Evolutionary conservation across 192 early-diverging fungal genomes (phyloP).

Genomic region (Coemansia sp.): DNA sequence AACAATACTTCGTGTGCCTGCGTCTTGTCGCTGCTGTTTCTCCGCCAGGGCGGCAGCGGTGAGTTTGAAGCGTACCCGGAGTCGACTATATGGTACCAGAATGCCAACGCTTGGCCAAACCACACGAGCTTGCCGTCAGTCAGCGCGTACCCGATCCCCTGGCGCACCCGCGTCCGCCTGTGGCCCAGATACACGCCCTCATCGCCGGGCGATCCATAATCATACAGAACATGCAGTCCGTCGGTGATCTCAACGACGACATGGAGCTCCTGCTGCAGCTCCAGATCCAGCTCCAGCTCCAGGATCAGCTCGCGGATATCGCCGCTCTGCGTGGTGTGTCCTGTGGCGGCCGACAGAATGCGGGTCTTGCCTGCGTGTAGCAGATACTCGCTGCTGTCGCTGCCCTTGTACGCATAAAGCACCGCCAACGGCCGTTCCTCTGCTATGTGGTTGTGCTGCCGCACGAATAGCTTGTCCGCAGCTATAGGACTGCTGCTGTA

Average conservation of each 20-base stretch:
- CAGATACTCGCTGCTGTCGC: not conserved
- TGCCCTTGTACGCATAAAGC: not conserved
- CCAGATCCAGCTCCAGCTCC: not conserved
- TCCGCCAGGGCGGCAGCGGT: constrained; percentile 43
- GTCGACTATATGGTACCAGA: constrained; percentile 37
- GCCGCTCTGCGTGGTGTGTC: not conserved
- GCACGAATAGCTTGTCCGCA: constrained; percentile 1
- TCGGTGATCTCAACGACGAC: constrained; percentile 26
- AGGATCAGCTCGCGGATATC: not conserved
- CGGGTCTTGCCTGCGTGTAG: not conserved
- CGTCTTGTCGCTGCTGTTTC: not conserved
- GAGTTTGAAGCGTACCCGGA: constrained; percentile 12
- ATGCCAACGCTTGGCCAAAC: constrained; percentile 15
- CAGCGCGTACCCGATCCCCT: constrained; percentile 22
- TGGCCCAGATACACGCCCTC: constrained; percentile 26
- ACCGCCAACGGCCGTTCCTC: not conserved
- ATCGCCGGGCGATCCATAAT: not conserved
- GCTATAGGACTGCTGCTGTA: constrained; percentile 2
- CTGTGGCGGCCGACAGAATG: not conserved
- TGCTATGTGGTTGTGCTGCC: not conserved
- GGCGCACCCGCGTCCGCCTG: constrained; percentile 9
- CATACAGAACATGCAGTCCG: constrained; percentile 20
- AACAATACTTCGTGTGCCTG: not conserved
- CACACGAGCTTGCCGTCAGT: constrained; percentile 40
- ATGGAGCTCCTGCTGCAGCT: constrained; percentile 1